Base-by-base conservation (phyloP, 306 rosid species). In the Cucumis melo region DNA sequence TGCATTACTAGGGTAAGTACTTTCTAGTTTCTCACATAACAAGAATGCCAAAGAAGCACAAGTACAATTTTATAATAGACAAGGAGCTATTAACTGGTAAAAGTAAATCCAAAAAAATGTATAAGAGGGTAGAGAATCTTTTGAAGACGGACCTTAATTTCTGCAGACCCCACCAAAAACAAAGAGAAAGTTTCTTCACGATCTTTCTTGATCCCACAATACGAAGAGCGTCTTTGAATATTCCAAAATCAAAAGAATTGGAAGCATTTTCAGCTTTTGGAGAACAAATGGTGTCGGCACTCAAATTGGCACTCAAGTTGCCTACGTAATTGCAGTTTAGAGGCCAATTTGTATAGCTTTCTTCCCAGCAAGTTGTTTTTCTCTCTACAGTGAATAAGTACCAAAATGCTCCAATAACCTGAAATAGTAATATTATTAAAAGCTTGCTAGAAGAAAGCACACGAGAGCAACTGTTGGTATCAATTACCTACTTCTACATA, bases 401-500 rank as follows among this genome's bases (percentile, higher is more conserved):
- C 81, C 81, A 77, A n/a, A 81, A 71, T 6, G 78, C 84, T 81
- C 81, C 81, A 11, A 81, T 7, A 17, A 61, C 68, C 84, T 78
- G 16, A 3, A 56, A 72, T 44, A 72, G 59, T 3, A 67, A 41
- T 21, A 67, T 21, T 16, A 50, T 62, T 24, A 46, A 27, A 50
- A 24, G 41, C 76, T 71, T 27, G 20, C 42, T 21, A 44, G 74
- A 42, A 68, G 56, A 68, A 42, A 68, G n/a, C 74, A 68, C 53
- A 41, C 29, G 3, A 42, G 74, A 17, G 34, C 0, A 42, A 41
- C 38, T 21, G 56, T 42, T 68, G 14, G 19, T 21, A 67, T 67
- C 3, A 39, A 66, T 7, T 38, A 42, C 44, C 53, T 50, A 48
- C 39, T 27, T 50, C 21, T 59, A 48, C 13, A 44, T 38, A 5